A percentile compares a stretch with the other conserved stretches of the same genome.
These are phyloP conservation scores for Fusarium sterilihyphosum DNA, from an alignment of 2,329 filamentous ascomycete genomes.

Conservation along the genomic window DNA sequence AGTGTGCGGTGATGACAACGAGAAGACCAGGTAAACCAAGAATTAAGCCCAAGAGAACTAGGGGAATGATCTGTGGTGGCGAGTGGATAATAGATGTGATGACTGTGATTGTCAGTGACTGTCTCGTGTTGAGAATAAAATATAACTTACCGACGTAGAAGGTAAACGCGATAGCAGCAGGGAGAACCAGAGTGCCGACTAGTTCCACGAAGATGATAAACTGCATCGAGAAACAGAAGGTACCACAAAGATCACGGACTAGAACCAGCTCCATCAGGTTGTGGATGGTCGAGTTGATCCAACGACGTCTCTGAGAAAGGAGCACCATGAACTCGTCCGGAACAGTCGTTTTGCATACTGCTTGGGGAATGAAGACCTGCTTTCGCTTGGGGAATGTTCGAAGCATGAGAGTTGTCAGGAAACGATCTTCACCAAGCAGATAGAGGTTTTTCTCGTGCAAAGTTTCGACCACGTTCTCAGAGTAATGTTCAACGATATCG, in stretches of 20 bases:
- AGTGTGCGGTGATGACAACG: constrained; percentile 93
- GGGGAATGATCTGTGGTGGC: constrained; percentile 86
- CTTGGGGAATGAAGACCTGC: constrained; percentile 97
- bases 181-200: constrained; percentile 91
- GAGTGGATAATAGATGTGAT: constrained; percentile 83
- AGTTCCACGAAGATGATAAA: constrained; percentile 97
- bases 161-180: constrained; percentile 96
- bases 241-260: constrained; percentile 95
- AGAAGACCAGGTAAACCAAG: constrained; percentile 92
- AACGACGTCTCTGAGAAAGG: constrained; percentile 92
- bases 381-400: constrained; percentile 99
- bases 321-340: constrained; percentile 93
- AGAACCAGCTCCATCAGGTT: constrained; percentile 98
- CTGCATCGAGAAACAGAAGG: constrained; percentile 99
- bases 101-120: constrained; percentile 59
- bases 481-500: constrained; percentile 98
- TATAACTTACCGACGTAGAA: constrained; percentile 85
- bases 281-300: constrained; percentile 99
- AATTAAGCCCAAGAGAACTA: constrained; percentile 89
- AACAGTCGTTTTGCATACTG: constrained; percentile 98
- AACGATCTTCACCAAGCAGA: constrained; percentile 91
- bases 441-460: constrained; percentile 97
- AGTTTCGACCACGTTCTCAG: constrained; percentile 98
- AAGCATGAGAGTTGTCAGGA: constrained; percentile 96
- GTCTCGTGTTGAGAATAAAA: background rate